phyloP scores from a whole-genome alignment of 441 rosid species.

The Metrosideros polymorpha region DNA sequence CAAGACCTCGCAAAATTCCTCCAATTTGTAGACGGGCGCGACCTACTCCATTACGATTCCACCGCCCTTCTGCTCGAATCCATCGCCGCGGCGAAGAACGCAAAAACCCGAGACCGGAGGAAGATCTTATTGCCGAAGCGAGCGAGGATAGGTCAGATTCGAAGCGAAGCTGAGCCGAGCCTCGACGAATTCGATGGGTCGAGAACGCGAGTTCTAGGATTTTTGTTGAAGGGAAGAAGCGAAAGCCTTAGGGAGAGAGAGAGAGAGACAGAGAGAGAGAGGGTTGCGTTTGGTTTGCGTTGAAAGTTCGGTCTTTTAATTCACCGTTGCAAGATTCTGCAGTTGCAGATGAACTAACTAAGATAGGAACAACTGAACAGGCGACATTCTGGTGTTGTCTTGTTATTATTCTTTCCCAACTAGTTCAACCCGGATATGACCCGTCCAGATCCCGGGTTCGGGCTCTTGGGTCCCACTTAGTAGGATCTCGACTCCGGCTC shows the following conservation, averaged over 20 bases:
- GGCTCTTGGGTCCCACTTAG: background rate
- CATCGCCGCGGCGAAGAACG: constrained; percentile 27
- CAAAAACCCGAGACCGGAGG: background rate
- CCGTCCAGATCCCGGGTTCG: background rate
- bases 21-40: constrained; percentile 87
- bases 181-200: background rate
- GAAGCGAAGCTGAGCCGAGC: background rate
- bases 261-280: too few relatives aligned
- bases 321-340: background rate
- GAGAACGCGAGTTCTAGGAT: background rate
- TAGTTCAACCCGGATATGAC: background rate
- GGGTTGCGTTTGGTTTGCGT: background rate
- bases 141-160: background rate
- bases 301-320: background rate
- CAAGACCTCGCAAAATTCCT: constrained; percentile 88
- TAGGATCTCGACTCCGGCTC: too few relatives aligned
- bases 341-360: background rate
- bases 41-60: constrained; percentile 96
- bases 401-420: background rate
- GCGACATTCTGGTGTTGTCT: background rate
- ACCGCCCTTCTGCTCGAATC: constrained; percentile 99
- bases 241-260: background rate
- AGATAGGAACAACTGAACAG: background rate
- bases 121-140: background rate
- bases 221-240: background rate